A percentile compares a stretch with the other conserved stretches of the same genome.
These are phyloP conservation scores for Rhodotorula sp. DNA, from an alignment of 1,284 basidiomycete genomes.

Conservation along the genomic window DNA sequence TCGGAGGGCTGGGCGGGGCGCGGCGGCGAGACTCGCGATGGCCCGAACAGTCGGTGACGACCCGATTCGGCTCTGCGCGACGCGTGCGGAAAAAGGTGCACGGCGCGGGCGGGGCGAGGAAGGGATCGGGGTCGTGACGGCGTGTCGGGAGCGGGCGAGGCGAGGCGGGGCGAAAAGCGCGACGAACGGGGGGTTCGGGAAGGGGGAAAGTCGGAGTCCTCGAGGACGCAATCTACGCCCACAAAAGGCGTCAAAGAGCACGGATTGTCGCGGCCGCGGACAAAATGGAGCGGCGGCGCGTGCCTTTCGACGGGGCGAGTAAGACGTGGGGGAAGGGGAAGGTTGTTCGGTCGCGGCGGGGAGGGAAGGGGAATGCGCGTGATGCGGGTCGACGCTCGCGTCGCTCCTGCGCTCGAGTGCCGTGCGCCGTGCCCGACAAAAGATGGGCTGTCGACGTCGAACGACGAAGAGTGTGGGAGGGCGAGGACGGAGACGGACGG, in stretches of 20 bases:
- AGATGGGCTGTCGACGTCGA: not conserved
- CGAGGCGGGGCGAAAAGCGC: not conserved
- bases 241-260: not conserved
- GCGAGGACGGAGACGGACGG: not conserved
- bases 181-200: not conserved
- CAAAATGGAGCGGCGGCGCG: not conserved
- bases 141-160: not conserved
- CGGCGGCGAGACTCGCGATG: not conserved
- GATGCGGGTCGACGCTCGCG: not conserved
- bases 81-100: not conserved
- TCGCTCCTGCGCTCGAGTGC: not conserved
- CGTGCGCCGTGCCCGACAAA: conserved; percentile 2
- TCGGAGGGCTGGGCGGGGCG: not conserved
- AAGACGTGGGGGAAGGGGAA: not conserved
- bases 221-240: conserved; percentile 34
- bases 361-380: not conserved
- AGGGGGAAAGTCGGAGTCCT: conserved; percentile 25
- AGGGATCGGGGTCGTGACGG: not conserved
- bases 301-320: not conserved
- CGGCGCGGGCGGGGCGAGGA: not conserved
- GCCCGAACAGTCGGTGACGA: not conserved
- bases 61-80: not conserved
- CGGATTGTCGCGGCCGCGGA: not conserved
- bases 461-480: not conserved
- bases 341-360: not conserved